Percentiles rank a stretch among this genome's conserved stretches.
These are phyloP conservation scores for Ogataea pini DNA, from an alignment of 805 yeast species.

Conservation along the genomic window DNA sequence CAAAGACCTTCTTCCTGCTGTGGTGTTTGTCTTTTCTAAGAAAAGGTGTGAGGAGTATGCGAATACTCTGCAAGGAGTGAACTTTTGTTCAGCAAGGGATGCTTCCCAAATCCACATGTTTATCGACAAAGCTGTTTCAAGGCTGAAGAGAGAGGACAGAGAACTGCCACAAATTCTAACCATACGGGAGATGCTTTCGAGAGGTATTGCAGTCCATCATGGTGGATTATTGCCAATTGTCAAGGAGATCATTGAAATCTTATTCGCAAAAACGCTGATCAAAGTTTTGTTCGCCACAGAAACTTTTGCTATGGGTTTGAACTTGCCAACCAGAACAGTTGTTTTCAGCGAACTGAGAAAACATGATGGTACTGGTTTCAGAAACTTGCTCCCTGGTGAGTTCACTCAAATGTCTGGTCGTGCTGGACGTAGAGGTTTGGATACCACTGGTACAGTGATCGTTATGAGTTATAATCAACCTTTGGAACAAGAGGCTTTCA, in stretches of 20 bases:
- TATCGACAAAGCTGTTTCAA: constrained; percentile 81
- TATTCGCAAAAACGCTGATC: constrained; percentile 82
- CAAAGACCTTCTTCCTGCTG: constrained; percentile 82
- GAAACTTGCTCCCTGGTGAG: constrained; percentile 90
- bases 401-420: constrained; percentile 99
- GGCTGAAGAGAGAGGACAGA: constrained; percentile 89
- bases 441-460: constrained; percentile 90
- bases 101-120: constrained; percentile 92
- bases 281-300: constrained; percentile 96
- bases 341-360: constrained; percentile 83
- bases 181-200: constrained; percentile 74
- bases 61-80: constrained; percentile 66
- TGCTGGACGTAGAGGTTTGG: constrained; percentile 97
- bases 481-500: constrained; percentile 55
- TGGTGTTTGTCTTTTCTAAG: constrained; percentile 89
- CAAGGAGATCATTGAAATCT: constrained; percentile 88
- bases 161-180: constrained; percentile 88
- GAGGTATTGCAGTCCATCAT: constrained; percentile 96
- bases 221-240: constrained; percentile 93
- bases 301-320: constrained; percentile 98
- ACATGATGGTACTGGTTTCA: constrained; percentile 84
- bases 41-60: constrained; percentile 94
- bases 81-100: constrained; percentile 82
- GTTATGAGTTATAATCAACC: constrained; percentile 82
- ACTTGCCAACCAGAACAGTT: constrained; percentile 94